Evolutionary conservation across 75 land plant genomes (phyloP), one percentile per base, ranked within the genome.

Genomic region (Larix kaempferi): DNA sequence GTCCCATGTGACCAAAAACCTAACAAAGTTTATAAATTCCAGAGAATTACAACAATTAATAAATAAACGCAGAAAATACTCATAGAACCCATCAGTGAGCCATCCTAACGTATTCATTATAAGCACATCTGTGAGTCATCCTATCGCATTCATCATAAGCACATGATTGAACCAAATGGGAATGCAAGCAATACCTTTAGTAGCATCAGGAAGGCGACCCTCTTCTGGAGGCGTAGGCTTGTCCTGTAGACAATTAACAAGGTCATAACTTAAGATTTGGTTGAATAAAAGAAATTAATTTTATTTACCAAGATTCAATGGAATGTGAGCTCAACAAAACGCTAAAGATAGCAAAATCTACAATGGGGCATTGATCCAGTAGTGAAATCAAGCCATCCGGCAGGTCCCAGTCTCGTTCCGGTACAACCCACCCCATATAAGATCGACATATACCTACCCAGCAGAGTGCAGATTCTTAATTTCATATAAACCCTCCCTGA

Each of bases 171-270:
- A 17, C 62, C 62, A 21, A 60, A 60, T 21, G 62, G 1, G 62
- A 60, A 22, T 4, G 23, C 5, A 54, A 25, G 37, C 7, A 55
- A 57, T 75, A 94, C 99, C 99, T 75, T 90, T 82, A 0, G 83
- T 91, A 22, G 98, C 99, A 88, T 92, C 90, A 71, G 99, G 99
- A 66, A 97, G 81, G 14, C 99, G 91, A 21, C 99, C 99, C 82
- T 97, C 99, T 33, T 80, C 89, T 16, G 95, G 93, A 49, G 89
- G 77, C 23, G 91, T 91, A 21, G 78, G 29, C 65, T 93, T 92
- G 85, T 97, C 99, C 98, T 96, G 89, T 27, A 52, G 2, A 29
- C 2, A 3, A 74, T 26, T 56, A 23, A n/a, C 4, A 26, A 52
- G 3, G 21, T n/a, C 74, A 72, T 3, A 19, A 15, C 29, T 25